Evolutionary conservation across 2,329 filamentous ascomycete species (phyloP), one percentile per base, ranked within the genome.

Genomic region (Lasiodiplodia hormozganensis): DNA sequence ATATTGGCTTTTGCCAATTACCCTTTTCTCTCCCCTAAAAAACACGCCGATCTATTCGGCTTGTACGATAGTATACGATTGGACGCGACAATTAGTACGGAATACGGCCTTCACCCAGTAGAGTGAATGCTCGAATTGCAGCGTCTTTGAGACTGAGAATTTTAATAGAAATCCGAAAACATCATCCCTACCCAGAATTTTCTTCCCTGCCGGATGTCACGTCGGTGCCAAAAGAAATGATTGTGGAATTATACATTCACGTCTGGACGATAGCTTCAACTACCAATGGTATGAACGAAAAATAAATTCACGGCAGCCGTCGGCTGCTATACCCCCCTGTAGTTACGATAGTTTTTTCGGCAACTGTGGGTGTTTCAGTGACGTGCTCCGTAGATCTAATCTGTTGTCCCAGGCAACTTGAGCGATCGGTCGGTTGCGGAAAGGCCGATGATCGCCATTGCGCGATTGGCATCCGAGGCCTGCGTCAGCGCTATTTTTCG

Each of bases 1-100:
- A 64, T 64, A 14, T 64, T 64, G 60, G 43, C 31, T 64, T 64
- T 64, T 28, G 28, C 43, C 60, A 64, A 25, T 11, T 47, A 62
- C 31, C 43, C 25, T 28, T 51, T 52, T 49, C 49, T 23, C n/a
- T 34, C 21, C 28, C 18, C n/a, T 8, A 18, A 51, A 49, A 57
- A 40, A 28, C 31, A 36, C 12, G 36, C 52, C 21, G 51, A 28
- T 31, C 8, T 8, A 8, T 47, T 57, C 16, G 49, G 18, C 38
- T n/a, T 53, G 49, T 51, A 38, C 47, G 31, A 64, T 28, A 47
- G n/a, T 11, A 10, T 21, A 47, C 18, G 43, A 47, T 21, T 18
- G 43, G 43, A 21, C 43, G 43, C 18, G 43, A 10, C 43, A 21
- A n/a, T 47, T n/a, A 40, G 43, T 7, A 21, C 8, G n/a, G 43